Conservation (phyloP, 768 basidiomycete species). For the Kwoniella bestiolae region DNA sequence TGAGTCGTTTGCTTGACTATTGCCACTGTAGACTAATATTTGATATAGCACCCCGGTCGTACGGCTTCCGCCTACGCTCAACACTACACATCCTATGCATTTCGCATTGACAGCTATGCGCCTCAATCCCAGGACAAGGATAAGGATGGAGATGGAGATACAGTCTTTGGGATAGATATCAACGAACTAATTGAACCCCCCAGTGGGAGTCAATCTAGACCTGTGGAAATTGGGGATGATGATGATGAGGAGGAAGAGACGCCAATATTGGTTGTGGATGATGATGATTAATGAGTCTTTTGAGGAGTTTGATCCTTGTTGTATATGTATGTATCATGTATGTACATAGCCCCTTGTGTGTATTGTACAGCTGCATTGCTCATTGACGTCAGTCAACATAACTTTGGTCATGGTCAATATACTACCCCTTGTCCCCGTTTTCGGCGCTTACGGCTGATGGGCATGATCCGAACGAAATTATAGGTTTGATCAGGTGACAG, state of each 20-base stretch:
- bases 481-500: not conserved
- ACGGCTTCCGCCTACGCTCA: conserved; percentile 14
- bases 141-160: not conserved
- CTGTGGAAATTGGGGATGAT: conserved; percentile 4
- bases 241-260: conserved; percentile 4
- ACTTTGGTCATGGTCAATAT: no score
- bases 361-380: no score
- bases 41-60: conserved; percentile 3
- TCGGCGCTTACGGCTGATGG: not conserved
- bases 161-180: not conserved
- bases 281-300: no score
- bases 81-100: conserved; percentile 9
- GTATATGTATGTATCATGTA: not conserved
- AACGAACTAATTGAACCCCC: not conserved
- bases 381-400: no score
- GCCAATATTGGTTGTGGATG: conserved; percentile 1
- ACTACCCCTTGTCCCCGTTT: not conserved
- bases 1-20: not conserved
- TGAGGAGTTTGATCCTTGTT: no score
- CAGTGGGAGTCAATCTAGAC: conserved; percentile 12
- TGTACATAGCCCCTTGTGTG: no score
- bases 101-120: conserved; percentile 12
- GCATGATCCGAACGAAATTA: not conserved
- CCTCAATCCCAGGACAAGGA: not conserved
- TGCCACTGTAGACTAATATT: not conserved